These are phyloP conservation scores for Fusarium domesticum DNA, from an alignment of 2,329 filamentous ascomycete genomes.

Conservation along the genomic window DNA sequence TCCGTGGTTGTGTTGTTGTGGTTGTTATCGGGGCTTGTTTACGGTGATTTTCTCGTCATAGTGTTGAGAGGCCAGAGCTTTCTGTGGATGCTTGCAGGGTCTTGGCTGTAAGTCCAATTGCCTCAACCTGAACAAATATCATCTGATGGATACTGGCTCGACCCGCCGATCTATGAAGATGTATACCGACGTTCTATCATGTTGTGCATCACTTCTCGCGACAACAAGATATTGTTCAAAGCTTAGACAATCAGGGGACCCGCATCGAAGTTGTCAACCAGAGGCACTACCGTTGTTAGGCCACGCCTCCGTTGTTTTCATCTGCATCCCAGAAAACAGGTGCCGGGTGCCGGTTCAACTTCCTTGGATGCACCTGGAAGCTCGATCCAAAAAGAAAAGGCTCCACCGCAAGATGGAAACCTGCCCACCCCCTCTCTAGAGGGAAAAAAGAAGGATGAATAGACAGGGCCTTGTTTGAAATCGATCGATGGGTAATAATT, in stretches of 20 bases:
- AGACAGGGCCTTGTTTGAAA: too few species aligned
- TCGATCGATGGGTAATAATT: too few species aligned
- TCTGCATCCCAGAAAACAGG: neutral
- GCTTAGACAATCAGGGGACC: too few species aligned
- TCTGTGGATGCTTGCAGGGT: neutral
- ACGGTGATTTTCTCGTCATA: neutral
- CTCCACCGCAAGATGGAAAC: neutral
- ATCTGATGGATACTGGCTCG: too few species aligned
- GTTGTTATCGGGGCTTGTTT: too few species aligned
- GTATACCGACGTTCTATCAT: too few species aligned
- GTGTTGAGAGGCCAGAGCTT: neutral
- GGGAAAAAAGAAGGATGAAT: too few species aligned
- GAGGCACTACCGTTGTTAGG: neutral
- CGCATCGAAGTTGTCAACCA: neutral
- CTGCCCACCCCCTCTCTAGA: too few species aligned
- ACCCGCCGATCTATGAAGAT: too few species aligned
- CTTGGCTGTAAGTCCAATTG: neutral
- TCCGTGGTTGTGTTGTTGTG: too few species aligned
- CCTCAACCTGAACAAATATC: neutral
- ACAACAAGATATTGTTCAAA: too few species aligned
- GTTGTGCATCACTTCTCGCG: too few species aligned
- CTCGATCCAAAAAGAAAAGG: neutral
- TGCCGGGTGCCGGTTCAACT: neutral
- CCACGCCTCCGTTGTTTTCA: neutral
- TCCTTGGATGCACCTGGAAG: neutral